phyloP scores from a whole-genome alignment of 441 rosid genomes.

The Dalechampia spathulata region DNA sequence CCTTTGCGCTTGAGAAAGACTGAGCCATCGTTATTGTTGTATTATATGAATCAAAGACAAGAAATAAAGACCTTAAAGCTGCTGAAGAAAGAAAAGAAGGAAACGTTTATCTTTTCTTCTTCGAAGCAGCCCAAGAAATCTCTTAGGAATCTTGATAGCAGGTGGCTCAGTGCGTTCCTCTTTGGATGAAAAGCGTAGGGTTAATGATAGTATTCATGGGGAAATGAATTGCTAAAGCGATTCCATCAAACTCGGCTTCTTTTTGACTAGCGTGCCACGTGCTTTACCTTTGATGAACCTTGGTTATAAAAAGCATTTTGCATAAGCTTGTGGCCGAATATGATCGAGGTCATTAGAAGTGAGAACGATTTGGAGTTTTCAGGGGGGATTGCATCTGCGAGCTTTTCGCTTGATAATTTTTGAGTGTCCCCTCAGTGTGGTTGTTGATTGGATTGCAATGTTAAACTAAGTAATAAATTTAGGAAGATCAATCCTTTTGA shows the following conservation, averaged over 20 bases:
- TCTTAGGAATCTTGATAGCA: background rate
- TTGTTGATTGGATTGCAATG: conserved; percentile 64
- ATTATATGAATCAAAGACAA: too few species aligned
- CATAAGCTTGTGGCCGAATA: conserved; percentile 76
- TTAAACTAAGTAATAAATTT: conserved; percentile 21
- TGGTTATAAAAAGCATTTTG: too few species aligned
- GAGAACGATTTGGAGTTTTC: conserved; percentile 63
- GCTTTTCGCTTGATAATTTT: conserved; percentile 59
- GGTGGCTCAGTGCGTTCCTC: background rate
- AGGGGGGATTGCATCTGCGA: conserved; percentile 82
- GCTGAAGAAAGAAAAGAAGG: conserved; percentile 12
- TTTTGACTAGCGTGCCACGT: too few species aligned
- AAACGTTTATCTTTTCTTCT: too few species aligned
- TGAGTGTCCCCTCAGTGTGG: conserved; percentile 83
- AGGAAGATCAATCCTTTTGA: conserved; percentile 31
- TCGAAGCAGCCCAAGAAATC: conserved; percentile 6
- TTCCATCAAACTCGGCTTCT: conserved; percentile 16
- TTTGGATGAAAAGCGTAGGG: background rate
- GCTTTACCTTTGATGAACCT: too few species aligned
- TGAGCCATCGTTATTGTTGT: conserved; percentile 50
- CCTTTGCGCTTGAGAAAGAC: conserved; percentile 51
- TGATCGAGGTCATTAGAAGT: conserved; percentile 62
- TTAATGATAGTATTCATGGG: conserved; percentile 27
- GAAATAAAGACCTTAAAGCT: conserved; percentile 1
- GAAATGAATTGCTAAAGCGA: conserved; percentile 2